Percentiles rank a stretch among this genome's conserved stretches.
Conservation (phyloP, 2,329 filamentous ascomycete genomes). For the Alternaria sp. region DNA sequence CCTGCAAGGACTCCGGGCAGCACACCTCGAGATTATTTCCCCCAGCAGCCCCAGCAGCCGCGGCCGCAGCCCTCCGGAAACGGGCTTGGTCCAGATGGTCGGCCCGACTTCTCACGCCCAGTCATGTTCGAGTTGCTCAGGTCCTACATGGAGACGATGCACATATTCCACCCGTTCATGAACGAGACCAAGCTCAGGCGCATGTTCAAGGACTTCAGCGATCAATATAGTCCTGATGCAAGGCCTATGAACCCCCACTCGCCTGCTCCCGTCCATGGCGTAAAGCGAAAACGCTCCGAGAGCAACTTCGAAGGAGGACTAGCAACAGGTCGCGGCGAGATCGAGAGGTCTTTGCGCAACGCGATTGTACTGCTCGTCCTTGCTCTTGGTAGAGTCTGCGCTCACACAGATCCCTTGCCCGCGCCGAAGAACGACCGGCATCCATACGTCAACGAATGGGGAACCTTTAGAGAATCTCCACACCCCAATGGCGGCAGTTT, state of each 20-base stretch:
- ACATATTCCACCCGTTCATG: constrained; percentile 69
- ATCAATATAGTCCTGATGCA: constrained; percentile 43
- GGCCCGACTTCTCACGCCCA: constrained; percentile 59
- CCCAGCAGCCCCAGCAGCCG: not conserved
- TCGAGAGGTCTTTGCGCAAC: constrained; percentile 57
- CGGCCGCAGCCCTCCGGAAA: constrained; percentile 37
- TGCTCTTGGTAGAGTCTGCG: constrained; percentile 84
- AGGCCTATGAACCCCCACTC: constrained; percentile 27
- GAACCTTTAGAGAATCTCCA: constrained; percentile 42
- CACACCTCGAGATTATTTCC: constrained; percentile 39
- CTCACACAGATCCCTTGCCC: constrained; percentile 56
- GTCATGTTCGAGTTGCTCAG: constrained; percentile 59
- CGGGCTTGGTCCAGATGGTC: constrained; percentile 60
- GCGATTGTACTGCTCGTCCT: constrained; percentile 83
- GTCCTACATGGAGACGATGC: constrained; percentile 66
- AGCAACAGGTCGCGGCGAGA: constrained; percentile 28
- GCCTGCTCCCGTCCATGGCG: constrained; percentile 21
- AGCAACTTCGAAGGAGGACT: constrained; percentile 36
- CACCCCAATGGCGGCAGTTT: constrained; percentile 47
- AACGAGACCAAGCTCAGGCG: constrained; percentile 59
- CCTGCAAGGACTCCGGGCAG: constrained; percentile 29
- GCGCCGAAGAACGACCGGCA: constrained; percentile 61
- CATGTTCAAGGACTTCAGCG: constrained; percentile 58
- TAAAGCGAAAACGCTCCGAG: constrained; percentile 45
- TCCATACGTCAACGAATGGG: constrained; percentile 27